These are phyloP conservation scores for Aspergillus awamori DNA, from an alignment of 2,329 filamentous ascomycete species.

Conservation along the genomic window DNA sequence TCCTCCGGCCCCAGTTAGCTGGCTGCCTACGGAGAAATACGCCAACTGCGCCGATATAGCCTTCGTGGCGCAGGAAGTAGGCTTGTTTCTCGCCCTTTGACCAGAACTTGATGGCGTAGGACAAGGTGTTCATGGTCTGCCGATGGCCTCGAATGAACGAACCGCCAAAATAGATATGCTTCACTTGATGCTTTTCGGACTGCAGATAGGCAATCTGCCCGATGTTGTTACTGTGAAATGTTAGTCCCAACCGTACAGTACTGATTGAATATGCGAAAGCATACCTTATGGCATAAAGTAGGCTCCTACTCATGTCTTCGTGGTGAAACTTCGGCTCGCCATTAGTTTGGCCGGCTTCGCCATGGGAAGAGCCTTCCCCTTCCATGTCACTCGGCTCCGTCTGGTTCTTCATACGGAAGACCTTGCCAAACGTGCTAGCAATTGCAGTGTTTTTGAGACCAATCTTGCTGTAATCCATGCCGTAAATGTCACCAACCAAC, in stretches of 20 bases:
- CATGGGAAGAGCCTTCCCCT: conserved; percentile 60
- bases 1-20: conserved; percentile 83
- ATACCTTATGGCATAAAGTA: conserved; percentile 84
- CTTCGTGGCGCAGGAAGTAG: conserved; percentile 93
- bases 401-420: conserved; percentile 87
- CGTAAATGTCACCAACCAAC: conserved; percentile 97
- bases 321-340: conserved; percentile 63
- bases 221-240: conserved; percentile 77
- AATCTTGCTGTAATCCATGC: conserved; percentile 93
- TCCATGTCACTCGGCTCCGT: conserved; percentile 80
- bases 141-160: conserved; percentile 95
- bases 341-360: conserved; percentile 47
- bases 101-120: conserved; percentile 98
- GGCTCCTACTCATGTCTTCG: conserved; percentile 84
- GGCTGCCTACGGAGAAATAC: conserved; percentile 93
- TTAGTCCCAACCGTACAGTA: conserved; percentile 26
- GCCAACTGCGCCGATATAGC: conserved; percentile 90
- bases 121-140: conserved; percentile 96
- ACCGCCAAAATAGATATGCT: conserved; percentile 95
- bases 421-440: conserved; percentile 94
- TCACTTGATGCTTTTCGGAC: conserved; percentile 87
- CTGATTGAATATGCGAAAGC: conserved; percentile 17
- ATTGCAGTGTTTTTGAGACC: conserved; percentile 95
- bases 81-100: conserved; percentile 90
- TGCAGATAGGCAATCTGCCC: conserved; percentile 98